phyloP scores from a whole-genome alignment of 2,329 filamentous ascomycete species.

The Xylaria digitata region DNA sequence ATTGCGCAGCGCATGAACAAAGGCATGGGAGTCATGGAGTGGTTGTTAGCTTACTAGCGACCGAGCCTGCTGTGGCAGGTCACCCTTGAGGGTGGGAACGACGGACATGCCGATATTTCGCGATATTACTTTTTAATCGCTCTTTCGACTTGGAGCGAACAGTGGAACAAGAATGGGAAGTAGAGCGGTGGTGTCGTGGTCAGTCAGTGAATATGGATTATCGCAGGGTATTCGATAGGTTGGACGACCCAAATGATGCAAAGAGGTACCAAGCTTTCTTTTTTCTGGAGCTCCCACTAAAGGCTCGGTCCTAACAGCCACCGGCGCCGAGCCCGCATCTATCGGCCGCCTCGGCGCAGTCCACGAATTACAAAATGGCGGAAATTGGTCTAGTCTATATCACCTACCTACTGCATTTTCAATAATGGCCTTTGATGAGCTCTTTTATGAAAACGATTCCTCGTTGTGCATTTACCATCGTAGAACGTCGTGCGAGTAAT shows the following conservation, averaged over 20 bases:
- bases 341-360: slow-evolving; percentile 30
- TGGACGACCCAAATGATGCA: slow-evolving; percentile 33
- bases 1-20: slow-evolving; percentile 16
- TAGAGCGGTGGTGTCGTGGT: neutral
- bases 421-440: no score
- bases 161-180: slow-evolving; percentile 6
- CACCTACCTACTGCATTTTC: neutral
- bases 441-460: no score
- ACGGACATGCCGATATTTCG: slow-evolving; percentile 46
- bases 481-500: no score
- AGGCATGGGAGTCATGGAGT: neutral
- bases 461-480: no score
- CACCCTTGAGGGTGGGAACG: slow-evolving; percentile 59
- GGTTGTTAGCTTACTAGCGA: slow-evolving; percentile 60
- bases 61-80: slow-evolving; percentile 67
- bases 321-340: slow-evolving; percentile 44
- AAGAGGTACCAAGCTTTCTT: slow-evolving; percentile 17
- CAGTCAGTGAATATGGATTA: neutral
- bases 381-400: neutral
- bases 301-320: slow-evolving; percentile 42
- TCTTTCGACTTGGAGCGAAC: neutral
- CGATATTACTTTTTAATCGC: neutral
- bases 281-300: slow-evolving; percentile 29
- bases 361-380: neutral
- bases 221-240: slow-evolving; percentile 14